Conservation (phyloP, 1,284 basidiomycete genomes). For the Ceratobasidium theobromae region DNA sequence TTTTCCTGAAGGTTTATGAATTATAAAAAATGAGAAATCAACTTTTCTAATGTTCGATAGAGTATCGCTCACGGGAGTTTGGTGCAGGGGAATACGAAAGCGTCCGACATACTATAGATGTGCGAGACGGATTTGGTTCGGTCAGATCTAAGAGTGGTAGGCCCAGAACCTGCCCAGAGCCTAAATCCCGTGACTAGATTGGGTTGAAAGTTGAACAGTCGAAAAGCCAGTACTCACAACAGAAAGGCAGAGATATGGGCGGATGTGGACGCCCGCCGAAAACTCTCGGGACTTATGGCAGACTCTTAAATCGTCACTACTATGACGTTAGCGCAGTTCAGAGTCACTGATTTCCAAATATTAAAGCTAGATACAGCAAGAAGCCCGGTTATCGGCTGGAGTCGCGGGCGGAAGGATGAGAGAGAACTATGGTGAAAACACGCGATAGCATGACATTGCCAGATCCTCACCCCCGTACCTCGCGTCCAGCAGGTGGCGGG, state of each 20-base stretch:
- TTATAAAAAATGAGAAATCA: background rate
- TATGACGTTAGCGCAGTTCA: conserved; percentile 27
- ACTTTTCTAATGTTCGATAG: background rate
- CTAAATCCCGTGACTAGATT: conserved; percentile 14
- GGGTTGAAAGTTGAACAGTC: background rate
- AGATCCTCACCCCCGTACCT: conserved; percentile 21
- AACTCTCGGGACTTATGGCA: background rate
- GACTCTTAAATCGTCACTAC: conserved; percentile 3
- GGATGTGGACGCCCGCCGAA: background rate
- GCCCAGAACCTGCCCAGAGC: background rate
- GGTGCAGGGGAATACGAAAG: conserved; percentile 18
- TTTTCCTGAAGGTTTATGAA: background rate
- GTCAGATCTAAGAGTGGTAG: background rate
- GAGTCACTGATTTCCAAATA: conserved; percentile 17
- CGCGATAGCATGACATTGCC: background rate
- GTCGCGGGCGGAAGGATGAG: too few relatives aligned
- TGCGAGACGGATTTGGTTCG: background rate
- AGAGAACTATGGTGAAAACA: too few relatives aligned
- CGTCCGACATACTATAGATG: background rate
- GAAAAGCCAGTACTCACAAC: too few relatives aligned
- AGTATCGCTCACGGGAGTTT: conserved; percentile 13
- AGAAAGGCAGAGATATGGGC: background rate
- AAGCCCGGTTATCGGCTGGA: background rate
- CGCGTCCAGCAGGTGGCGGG: conserved; percentile 18
- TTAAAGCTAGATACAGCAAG: background rate